phyloP scores from a whole-genome alignment of 2,329 filamentous ascomycete species.

The Dendryphion nanum region DNA sequence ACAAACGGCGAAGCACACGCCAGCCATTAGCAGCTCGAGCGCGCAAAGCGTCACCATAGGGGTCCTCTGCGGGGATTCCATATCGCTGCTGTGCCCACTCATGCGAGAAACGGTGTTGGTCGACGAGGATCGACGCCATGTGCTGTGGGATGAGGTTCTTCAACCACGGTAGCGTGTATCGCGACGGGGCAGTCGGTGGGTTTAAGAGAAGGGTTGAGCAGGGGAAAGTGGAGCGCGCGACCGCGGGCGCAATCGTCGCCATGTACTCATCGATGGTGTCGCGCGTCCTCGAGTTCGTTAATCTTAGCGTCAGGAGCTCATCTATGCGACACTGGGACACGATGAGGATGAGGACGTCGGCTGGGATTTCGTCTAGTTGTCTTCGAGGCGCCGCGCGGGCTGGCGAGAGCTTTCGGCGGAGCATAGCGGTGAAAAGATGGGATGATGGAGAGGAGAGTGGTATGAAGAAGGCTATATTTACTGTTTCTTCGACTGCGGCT shows the following conservation, averaged over 20 bases:
- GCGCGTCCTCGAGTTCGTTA: conserved; percentile 18
- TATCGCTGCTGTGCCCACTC: conserved; percentile 16
- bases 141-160: conserved; percentile 26
- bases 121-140: conserved; percentile 29
- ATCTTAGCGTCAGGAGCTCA: conserved; percentile 21
- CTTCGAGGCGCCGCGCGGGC: conserved; percentile 1
- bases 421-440: too few relatives aligned
- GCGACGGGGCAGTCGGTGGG: conserved; percentile 6
- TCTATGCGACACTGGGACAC: conserved; percentile 27
- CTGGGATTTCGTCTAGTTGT: conserved; percentile 19
- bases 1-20: conserved; percentile 22
- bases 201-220: conserved; percentile 14
- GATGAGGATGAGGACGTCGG: conserved; percentile 32
- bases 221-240: conserved; percentile 27
- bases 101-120: conserved; percentile 25
- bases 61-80: conserved; percentile 30
- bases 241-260: conserved; percentile 24
- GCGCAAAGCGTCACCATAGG: conserved; percentile 27
- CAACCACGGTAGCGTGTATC: conserved; percentile 20
- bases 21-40: conserved; percentile 27
- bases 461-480: too few relatives aligned
- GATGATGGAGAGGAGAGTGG: too few relatives aligned
- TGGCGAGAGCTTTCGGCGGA: conserved; percentile 5
- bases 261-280: conserved; percentile 24
- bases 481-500: too few relatives aligned